A percentile compares a stretch with the other conserved stretches of the same genome.
Evolutionary conservation across 306 rosid species (phyloP).

Genomic region (Lotus japonicus): DNA sequence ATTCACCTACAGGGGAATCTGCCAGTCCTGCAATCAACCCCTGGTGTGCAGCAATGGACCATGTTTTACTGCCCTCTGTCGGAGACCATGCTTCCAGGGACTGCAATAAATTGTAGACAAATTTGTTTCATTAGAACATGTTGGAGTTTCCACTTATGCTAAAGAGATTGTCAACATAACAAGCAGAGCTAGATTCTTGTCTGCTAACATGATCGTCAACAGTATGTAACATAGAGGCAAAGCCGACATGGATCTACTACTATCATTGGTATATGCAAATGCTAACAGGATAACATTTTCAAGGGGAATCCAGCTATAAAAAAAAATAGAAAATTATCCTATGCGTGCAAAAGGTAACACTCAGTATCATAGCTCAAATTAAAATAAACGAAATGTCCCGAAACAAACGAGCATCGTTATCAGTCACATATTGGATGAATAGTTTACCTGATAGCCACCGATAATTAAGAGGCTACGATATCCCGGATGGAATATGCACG

Average conservation of each 20-base stretch:
- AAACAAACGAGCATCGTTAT: neutral
- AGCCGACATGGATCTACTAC: neutral
- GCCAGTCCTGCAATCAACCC: constrained; percentile 44
- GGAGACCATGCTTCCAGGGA: constrained; percentile 49
- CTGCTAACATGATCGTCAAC: neutral
- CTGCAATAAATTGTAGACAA: constrained; percentile 24
- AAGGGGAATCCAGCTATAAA: neutral
- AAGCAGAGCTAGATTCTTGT: neutral
- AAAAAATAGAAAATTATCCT: no score
- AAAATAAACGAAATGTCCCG: no score
- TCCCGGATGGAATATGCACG: constrained; percentile 57
- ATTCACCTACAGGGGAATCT: constrained; percentile 23
- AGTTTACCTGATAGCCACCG: constrained; percentile 56
- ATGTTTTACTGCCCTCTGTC: constrained; percentile 16
- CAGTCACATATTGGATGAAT: neutral
- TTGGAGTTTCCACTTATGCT: neutral
- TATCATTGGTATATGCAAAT: neutral
- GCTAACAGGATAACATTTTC: neutral
- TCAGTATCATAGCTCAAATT: no score
- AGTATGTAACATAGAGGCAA: neutral
- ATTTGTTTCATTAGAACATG: neutral
- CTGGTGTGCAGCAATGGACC: constrained; percentile 39
- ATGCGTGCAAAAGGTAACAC: no score
- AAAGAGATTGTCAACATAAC: neutral
- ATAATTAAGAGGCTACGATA: constrained; percentile 35